Evolutionary conservation across 306 rosid genomes (phyloP).

Genomic region (Dryas octopetala): DNA sequence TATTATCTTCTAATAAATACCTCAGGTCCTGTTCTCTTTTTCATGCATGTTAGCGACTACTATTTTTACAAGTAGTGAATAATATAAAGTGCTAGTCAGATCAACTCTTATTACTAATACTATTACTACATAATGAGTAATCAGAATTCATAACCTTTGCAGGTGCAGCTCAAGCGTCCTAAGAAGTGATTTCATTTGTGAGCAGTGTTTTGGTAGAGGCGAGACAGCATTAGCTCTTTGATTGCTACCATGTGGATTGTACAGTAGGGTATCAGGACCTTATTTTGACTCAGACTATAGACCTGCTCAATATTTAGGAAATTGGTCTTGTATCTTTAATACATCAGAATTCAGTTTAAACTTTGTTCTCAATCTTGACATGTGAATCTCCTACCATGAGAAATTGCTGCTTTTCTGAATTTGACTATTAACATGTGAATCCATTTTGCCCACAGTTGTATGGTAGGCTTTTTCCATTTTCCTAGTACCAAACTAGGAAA

Average conservation of each 20-base stretch:
- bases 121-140: no score
- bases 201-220: conserved; percentile 14
- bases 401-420: neutral
- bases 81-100: no score
- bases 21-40: no score
- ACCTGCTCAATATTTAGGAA: conserved; percentile 26
- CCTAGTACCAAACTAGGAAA: neutral
- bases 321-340: conserved; percentile 16
- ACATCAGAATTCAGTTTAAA: conserved; percentile 23
- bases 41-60: no score
- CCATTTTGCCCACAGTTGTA: neutral
- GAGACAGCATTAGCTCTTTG: conserved; percentile 23
- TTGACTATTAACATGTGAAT: neutral
- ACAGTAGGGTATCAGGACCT: conserved; percentile 41
- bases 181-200: conserved; percentile 44
- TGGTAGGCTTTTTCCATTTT: neutral
- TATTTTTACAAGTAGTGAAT: no score
- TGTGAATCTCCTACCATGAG: neutral
- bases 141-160: conserved; percentile 22
- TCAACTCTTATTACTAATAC: neutral
- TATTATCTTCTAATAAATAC: no score
- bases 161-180: conserved; percentile 76
- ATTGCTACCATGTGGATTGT: conserved; percentile 38
- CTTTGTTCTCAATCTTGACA: conserved; percentile 25
- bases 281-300: conserved; percentile 43